phyloP scores from a whole-genome alignment of 2,329 filamentous ascomycete species.

The Aspergillus texensis region DNA sequence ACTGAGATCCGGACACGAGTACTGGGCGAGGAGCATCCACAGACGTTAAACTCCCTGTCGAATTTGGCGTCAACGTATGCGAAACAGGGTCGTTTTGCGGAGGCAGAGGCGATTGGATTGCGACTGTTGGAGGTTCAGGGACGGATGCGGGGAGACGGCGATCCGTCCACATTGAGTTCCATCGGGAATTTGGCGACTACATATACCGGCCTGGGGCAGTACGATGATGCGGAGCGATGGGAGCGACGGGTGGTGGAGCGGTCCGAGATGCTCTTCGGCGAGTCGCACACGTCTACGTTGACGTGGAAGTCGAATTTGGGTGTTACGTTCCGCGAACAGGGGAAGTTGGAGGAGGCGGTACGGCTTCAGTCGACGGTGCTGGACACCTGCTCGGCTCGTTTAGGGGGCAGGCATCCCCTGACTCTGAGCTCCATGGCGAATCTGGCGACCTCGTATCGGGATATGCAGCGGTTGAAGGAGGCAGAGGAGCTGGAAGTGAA shows the following conservation, averaged over 20 bases:
- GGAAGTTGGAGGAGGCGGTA: conserved; percentile 8
- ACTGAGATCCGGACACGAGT: neutral
- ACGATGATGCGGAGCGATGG: conserved; percentile 8
- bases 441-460: conserved; percentile 11
- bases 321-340: conserved; percentile 11
- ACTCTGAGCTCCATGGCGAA: conserved; percentile 15
- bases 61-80: conserved; percentile 13
- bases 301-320: conserved; percentile 13
- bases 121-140: conserved; percentile 6
- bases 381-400: neutral
- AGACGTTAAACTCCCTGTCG: conserved; percentile 14
- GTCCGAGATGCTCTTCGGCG: conserved; percentile 1
- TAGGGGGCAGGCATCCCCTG: conserved; percentile 2
- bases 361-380: conserved; percentile 9
- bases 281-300: neutral
- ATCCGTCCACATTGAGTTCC: conserved; percentile 12
- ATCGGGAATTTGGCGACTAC: conserved; percentile 13
- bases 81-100: conserved; percentile 5
- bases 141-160: neutral
- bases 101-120: conserved; percentile 8
- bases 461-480: conserved; percentile 9
- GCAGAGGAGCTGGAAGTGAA: conserved; percentile 13
- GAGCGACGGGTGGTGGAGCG: conserved; percentile 11
- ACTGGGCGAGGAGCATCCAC: conserved; percentile 7
- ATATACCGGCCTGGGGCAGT: conserved; percentile 9